A percentile compares a stretch with the other conserved stretches of the same genome.
Evolutionary conservation across 2,329 filamentous ascomycete species (phyloP).

Genomic region (Pyrenochaeta sp.): DNA sequence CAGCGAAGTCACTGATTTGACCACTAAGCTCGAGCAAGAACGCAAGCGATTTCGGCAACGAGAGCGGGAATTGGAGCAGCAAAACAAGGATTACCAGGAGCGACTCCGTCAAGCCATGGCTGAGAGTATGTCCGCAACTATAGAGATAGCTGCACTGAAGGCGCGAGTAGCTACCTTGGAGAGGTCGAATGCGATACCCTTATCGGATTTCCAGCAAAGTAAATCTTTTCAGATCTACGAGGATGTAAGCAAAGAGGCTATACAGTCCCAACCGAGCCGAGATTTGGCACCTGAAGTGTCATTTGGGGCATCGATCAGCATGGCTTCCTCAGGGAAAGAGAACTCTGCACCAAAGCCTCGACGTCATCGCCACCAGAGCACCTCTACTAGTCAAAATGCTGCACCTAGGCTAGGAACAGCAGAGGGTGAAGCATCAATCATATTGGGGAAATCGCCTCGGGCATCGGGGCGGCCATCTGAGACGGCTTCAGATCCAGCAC

Average conservation of each 20-base stretch:
- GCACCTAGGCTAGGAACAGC: conserved; percentile 26
- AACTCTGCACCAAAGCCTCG: conserved; percentile 39
- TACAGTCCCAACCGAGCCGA: conserved; percentile 13
- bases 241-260: conserved; percentile 35
- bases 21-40: conserved; percentile 72
- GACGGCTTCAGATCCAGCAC: conserved; percentile 16
- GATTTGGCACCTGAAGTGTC: conserved; percentile 22
- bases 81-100: conserved; percentile 59
- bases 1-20: conserved; percentile 71
- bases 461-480: conserved; percentile 11
- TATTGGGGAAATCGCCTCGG: conserved; percentile 31
- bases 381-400: conserved; percentile 16
- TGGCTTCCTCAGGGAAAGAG: conserved; percentile 38
- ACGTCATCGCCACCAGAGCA: conserved; percentile 31
- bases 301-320: conserved; percentile 23
- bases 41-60: conserved; percentile 70
- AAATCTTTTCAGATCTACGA: conserved; percentile 45
- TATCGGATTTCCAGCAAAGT: conserved; percentile 22
- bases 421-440: conserved; percentile 28
- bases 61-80: conserved; percentile 70
- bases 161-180: conserved; percentile 42
- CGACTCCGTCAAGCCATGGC: conserved; percentile 43
- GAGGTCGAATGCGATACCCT: conserved; percentile 24
- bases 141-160: conserved; percentile 47
- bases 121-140: conserved; percentile 41